Evolutionary conservation across 2,329 filamentous ascomycete genomes (phyloP).

Genomic region (Colletotrichum lini): DNA sequence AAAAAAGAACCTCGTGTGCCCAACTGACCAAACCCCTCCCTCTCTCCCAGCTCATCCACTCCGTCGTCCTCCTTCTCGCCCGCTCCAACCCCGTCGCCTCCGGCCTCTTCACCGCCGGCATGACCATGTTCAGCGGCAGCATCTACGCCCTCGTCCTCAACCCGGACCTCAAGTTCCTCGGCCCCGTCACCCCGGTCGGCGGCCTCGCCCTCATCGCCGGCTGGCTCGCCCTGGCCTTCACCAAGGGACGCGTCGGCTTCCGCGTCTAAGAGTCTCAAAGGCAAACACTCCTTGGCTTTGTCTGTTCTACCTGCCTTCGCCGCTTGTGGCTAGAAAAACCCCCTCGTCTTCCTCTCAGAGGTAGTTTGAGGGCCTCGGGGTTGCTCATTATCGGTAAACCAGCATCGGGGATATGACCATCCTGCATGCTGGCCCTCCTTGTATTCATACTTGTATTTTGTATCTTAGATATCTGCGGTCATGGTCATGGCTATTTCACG

Average conservation of each 20-base stretch:
- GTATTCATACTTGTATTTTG: too few species aligned
- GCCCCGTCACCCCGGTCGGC: conserved; percentile 76
- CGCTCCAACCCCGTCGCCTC: conserved; percentile 71
- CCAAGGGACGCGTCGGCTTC: conserved; percentile 33
- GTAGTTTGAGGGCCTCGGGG: too few species aligned
- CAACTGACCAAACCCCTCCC: not conserved
- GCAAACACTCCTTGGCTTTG: too few species aligned
- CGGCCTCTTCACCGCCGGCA: conserved; percentile 73
- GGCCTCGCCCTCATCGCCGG: conserved; percentile 76
- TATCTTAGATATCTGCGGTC: not conserved
- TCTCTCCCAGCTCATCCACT: conserved; percentile 70
- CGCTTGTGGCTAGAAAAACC: too few species aligned
- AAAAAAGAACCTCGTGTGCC: too few species aligned
- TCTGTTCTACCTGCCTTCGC: too few species aligned
- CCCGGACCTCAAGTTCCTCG: conserved; percentile 71
- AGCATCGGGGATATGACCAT: too few species aligned
- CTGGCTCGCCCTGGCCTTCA: conserved; percentile 64
- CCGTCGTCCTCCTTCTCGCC: conserved; percentile 71
- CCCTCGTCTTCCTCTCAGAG: too few species aligned
- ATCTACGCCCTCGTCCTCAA: conserved; percentile 77
- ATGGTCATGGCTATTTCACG: not conserved
- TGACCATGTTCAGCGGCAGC: conserved; percentile 77
- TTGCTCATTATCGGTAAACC: too few species aligned
- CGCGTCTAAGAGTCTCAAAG: not conserved
- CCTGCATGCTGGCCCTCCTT: too few species aligned